These are phyloP conservation scores for Clitopilus hobsonii DNA, from an alignment of 768 basidiomycete genomes.

Conservation along the genomic window DNA sequence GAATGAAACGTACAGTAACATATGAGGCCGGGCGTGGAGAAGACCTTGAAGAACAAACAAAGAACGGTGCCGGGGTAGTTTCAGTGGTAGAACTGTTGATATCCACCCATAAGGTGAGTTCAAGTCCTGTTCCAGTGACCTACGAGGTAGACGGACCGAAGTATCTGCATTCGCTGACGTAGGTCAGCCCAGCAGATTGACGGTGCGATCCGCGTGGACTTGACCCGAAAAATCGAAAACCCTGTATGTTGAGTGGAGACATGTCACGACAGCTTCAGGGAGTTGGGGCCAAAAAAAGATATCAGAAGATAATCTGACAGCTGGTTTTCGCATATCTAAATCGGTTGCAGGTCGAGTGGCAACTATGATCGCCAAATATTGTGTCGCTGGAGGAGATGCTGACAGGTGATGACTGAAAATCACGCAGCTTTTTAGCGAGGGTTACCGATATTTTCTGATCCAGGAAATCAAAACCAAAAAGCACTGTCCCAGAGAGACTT, in stretches of 20 bases:
- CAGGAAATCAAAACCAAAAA: not conserved
- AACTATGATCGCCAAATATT: too few relatives aligned
- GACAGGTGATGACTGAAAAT: too few relatives aligned
- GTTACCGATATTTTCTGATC: too few relatives aligned
- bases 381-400: too few relatives aligned
- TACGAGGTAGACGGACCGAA: conserved; percentile 1
- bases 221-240: too few relatives aligned
- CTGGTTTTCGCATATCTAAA: not conserved
- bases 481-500: conserved; percentile 5
- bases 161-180: not conserved
- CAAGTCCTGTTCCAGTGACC: conserved; percentile 3
- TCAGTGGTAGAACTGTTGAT: not conserved
- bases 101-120: not conserved
- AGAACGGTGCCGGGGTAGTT: not conserved
- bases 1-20: not conserved
- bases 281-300: not conserved
- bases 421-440: too few relatives aligned
- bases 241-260: not conserved
- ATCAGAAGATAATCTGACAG: not conserved
- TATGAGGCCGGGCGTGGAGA: not conserved
- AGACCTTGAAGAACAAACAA: not conserved
- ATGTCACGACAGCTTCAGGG: not conserved
- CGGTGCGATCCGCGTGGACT: not conserved
- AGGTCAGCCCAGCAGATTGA: not conserved
- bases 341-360: too few relatives aligned